These are phyloP conservation scores for Eutrema japonicum DNA, from an alignment of 345 rosid species.

Conservation along the genomic window DNA sequence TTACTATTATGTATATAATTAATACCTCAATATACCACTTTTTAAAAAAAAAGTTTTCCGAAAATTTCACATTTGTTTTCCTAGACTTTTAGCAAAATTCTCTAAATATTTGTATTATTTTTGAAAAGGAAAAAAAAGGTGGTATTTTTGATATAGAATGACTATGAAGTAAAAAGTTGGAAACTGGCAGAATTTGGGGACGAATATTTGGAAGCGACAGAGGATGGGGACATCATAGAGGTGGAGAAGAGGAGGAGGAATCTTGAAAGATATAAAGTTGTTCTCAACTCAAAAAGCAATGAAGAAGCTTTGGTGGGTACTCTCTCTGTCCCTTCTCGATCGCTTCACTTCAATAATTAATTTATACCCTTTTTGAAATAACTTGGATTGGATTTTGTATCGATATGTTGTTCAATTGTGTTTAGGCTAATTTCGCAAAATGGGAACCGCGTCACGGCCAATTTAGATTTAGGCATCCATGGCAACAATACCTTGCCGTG, in stretches of 20 bases:
- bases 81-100: background rate
- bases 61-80: background rate
- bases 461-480: slow-evolving; percentile 77
- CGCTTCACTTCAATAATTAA: background rate
- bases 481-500: slow-evolving; percentile 66
- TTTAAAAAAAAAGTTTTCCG: background rate
- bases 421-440: slow-evolving; percentile 77
- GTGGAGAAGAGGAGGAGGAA: slow-evolving; percentile 46
- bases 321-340: background rate
- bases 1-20: background rate
- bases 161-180: slow-evolving; percentile 18
- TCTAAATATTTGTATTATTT: background rate
- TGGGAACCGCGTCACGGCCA: slow-evolving; percentile 98
- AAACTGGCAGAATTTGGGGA: slow-evolving; percentile 60
- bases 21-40: background rate
- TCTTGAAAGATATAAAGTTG: slow-evolving; percentile 56
- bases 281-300: slow-evolving; percentile 58
- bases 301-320: slow-evolving; percentile 77
- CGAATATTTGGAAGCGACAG: slow-evolving; percentile 50
- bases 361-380: slow-evolving; percentile 5
- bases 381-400: slow-evolving; percentile 3
- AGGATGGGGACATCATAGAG: slow-evolving; percentile 39
- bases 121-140: background rate
- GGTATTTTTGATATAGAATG: background rate
- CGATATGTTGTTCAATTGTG: background rate